These are phyloP conservation scores for Haplosporangium sp. DNA, from an alignment of 371 early-diverging fungal genomes.

Conservation along the genomic window DNA sequence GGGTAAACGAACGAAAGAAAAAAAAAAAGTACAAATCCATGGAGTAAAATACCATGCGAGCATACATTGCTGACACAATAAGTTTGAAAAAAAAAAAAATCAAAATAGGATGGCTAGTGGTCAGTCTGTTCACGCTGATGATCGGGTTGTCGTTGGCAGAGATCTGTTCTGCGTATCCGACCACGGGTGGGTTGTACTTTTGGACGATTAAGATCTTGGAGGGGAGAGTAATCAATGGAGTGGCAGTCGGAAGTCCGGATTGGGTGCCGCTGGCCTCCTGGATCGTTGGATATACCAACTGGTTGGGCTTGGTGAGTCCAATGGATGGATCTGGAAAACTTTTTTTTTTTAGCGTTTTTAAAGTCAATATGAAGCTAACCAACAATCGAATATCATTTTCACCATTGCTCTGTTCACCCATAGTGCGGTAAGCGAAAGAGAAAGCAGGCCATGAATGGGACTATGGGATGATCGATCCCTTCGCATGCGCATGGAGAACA, in stretches of 20 bases:
- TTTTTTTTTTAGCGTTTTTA: neutral
- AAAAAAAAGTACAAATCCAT: neutral
- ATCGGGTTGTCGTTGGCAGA: conserved; percentile 79
- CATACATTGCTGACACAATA: neutral
- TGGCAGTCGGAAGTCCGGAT: conserved; percentile 62
- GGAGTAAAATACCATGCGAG: neutral
- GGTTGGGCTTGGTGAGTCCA: conserved; percentile 62
- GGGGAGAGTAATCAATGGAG: conserved; percentile 44
- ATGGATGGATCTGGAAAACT: too few species aligned
- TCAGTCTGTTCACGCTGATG: conserved; percentile 69
- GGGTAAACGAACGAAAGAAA: conserved; percentile 45
- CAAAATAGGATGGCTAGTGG: conserved; percentile 66
- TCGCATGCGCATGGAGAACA: neutral
- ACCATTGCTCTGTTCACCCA: too few species aligned
- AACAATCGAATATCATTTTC: too few species aligned
- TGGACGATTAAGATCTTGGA: conserved; percentile 62
- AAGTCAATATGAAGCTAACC: neutral
- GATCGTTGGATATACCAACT: conserved; percentile 70
- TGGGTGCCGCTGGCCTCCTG: conserved; percentile 68
- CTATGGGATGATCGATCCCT: too few species aligned
- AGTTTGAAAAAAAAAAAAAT: neutral
- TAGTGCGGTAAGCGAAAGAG: conserved; percentile 4
- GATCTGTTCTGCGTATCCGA: conserved; percentile 78
- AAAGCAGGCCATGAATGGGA: neutral
- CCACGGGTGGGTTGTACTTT: conserved; percentile 77